Base-by-base conservation (phyloP, 768 basidiomycete species). In the Agrocybe chaxingu region DNA sequence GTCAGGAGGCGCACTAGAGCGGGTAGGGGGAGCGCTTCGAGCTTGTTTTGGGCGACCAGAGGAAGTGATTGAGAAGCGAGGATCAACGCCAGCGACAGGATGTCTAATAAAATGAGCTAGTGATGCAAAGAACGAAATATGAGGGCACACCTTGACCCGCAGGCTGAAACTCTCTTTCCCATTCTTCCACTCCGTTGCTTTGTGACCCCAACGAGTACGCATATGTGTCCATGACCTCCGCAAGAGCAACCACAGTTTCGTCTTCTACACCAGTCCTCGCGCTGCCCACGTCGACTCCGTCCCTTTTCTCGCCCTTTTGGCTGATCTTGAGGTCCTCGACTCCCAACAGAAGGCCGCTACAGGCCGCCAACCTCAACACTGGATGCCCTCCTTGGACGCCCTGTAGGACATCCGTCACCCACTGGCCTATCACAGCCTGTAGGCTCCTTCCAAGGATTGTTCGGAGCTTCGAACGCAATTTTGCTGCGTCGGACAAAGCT, bases 91-190 rank as follows among this genome's bases (percentile, higher is more conserved):
- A 76, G 59, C 0, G 79, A 73, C 31, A 83, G 72, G 8, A 75
- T 66, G 49, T 78, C 74, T 62, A 68, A 70, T 71, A 52, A 33
- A 47, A 32, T 19, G 40, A 42, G 50, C 7, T 43, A 37, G 42
- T 39, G 47, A 45, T 18, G 44, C 45, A 30, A 32, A 41, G 37
- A 48, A n/a, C 6, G 19, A 45, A 11, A 18, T 41, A 33, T 52
- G 50, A 6, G 45, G 66, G 68, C 68, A 62, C 69, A 59, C 68
- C 74, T 55, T 77, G 74, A 5, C 73, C 69, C 12, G 70, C 69
- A n/a, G 78, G 76, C 50, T 75, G 74, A 60, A 89, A 89, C 57
- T 90, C 87, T 45, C 72, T 77, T 60, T 85, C 81, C 88, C 88
- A 89, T 48, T 71, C 70, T 33, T 66, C 60, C 11, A 71, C 71